phyloP scores from a whole-genome alignment of 2,329 filamentous ascomycete species.

The Apiospora marii region DNA sequence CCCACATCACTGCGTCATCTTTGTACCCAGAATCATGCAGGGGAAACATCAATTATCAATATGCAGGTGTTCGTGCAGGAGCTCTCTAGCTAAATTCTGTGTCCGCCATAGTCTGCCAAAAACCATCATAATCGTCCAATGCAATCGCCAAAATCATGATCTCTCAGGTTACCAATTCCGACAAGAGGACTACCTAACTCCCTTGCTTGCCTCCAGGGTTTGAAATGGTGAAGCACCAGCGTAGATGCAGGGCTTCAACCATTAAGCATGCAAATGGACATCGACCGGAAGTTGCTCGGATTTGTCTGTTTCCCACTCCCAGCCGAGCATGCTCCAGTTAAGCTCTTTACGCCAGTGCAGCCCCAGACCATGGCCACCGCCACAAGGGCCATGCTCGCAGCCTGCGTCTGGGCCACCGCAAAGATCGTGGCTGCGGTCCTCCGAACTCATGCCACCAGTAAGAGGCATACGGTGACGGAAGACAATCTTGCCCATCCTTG shows the following conservation, averaged over 20 bases:
- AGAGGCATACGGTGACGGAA: constrained; percentile 81
- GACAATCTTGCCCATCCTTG: constrained; percentile 85
- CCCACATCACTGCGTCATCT: neutral
- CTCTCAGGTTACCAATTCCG: constrained; percentile 30
- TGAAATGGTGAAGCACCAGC: constrained; percentile 14
- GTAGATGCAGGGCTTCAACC: constrained; percentile 1
- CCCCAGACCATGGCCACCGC: constrained; percentile 68
- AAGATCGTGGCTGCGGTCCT: constrained; percentile 64
- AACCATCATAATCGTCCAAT: constrained; percentile 13
- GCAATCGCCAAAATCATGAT: constrained; percentile 10
- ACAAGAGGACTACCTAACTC: constrained; percentile 61
- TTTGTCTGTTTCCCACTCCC: constrained; percentile 71
- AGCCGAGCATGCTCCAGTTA: constrained; percentile 86
- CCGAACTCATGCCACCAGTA: constrained; percentile 84
- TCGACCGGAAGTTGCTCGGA: constrained; percentile 51
- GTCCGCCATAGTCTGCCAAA: constrained; percentile 3
- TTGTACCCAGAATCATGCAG: neutral
- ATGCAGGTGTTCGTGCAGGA: neutral
- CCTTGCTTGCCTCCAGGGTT: constrained; percentile 46
- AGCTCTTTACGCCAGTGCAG: constrained; percentile 78
- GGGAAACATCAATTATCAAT: constrained; percentile 4
- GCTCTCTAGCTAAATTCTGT: neutral
- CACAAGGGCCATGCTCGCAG: constrained; percentile 46
- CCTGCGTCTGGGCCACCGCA: constrained; percentile 32
- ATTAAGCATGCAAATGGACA: constrained; percentile 56